Evolutionary conservation across 2,329 filamentous ascomycete species (phyloP), one percentile per base, ranked within the genome.

Genomic region (Pseudopyrenochaeta lycopersici): DNA sequence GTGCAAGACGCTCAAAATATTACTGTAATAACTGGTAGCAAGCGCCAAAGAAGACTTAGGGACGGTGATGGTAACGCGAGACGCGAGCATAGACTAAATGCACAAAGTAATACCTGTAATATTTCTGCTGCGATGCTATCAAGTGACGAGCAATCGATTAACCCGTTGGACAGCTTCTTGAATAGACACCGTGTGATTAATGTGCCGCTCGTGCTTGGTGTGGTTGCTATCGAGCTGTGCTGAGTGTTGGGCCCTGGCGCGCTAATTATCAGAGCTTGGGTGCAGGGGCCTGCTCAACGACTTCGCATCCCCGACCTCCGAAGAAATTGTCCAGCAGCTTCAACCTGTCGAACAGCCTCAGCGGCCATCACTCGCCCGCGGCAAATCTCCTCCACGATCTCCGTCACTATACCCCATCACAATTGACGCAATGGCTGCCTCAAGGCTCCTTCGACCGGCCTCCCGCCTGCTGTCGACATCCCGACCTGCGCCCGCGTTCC

Each of bases 391-490:
- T 62, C 60, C 55, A 54, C 52, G 43, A 31, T 20, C 39, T 42
- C 32, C 52, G 30, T 40, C 46, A 44, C 20, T 46, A 20, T 55
- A 56, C 47, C 42, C 14, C 30, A 23, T 29, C 50, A 46, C 46
- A 48, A 41, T 33, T 32, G 39, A 44, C 43, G 52, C 66, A 72
- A 88, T 88, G 85, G 81, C 84, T 72, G 80, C 81, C 72, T 78
- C 84, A 68, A 82, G 86, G 79, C 78, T 89, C 67, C 80, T 88
- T 77, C 85, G 86, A 75, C 86, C 86, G 67, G 84, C 86, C 67
- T 81, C 84, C 70, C 83, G 85, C 75, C 80, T 88, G 71, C 74
- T 88, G 63, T 84, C 85, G 62, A 81, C 84, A 62, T 79, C 83
- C 60, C 77, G 81, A 62, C 73, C 81, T 50, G 74, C 81, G 63